Evolutionary conservation across 1,139 yeast genomes (phyloP), one percentile per base, ranked within the genome.

Genomic region (Meyerozyma guilliermondii): DNA sequence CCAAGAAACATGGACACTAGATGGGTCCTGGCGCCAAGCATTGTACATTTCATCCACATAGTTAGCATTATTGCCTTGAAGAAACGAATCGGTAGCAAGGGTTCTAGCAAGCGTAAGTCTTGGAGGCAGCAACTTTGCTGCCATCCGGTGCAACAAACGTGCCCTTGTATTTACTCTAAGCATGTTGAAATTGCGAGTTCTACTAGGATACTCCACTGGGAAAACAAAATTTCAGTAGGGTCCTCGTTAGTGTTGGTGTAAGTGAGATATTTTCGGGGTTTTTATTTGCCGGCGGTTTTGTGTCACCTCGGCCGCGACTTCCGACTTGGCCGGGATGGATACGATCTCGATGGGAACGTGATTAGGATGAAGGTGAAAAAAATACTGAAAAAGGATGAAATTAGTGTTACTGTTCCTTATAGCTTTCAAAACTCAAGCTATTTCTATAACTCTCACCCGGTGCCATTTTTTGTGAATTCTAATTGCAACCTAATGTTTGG

Each of bases 31-130:
- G 59, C 81, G 78, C 98, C 98, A 92, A 40, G 96, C 92, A 51
- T 81, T 80, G 66, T 89, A 94, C 99, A 92, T 92, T 68, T 92
- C 98, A 65, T 92, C 99, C 56, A 94, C 86, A 68, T 92, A 92
- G 58, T 82, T 83, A 52, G 96, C 95, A 65, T 87, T 87, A 62
- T 83, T 81, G 44, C 95, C 81, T 55, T 86, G 88, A 55, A 91
- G 70, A 65, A 92, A 92, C 40, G 81, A 76, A 66, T 91, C 98
- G 39, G 59, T 40, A 20, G 40, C 45, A 24, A 24, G 51, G 42
- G 47, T 66, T 53, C 44, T 67, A 66, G 41, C 55, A 53, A 33
- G 50, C 39, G 46, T 68, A 64, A 41, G 44, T 42, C 27, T 43
- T 42, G 35, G 42, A 31, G 35, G 34, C 36, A 33, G 36, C 36